phyloP scores from a whole-genome alignment of 2,329 filamentous ascomycete species.

The Acarospora socialis region DNA sequence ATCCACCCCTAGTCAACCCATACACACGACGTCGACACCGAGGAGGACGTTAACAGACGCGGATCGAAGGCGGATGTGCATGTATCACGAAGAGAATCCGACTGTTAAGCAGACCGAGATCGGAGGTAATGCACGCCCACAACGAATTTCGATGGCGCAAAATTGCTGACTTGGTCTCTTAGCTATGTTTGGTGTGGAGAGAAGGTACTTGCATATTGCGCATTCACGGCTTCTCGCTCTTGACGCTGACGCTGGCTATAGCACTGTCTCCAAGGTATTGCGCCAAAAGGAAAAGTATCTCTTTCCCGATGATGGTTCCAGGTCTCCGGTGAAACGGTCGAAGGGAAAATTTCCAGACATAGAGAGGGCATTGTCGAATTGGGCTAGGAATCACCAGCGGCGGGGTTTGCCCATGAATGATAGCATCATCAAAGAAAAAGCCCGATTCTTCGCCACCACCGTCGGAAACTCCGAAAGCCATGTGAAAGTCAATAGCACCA shows the following conservation, averaged over 20 bases:
- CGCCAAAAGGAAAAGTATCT: conserved; percentile 92
- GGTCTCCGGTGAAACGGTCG: conserved; percentile 64
- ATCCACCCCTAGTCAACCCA: conserved; percentile 35
- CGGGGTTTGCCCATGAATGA: conserved; percentile 62
- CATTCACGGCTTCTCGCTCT: conserved; percentile 9
- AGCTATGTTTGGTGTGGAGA: conserved; percentile 83
- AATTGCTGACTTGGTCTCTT: conserved; percentile 21
- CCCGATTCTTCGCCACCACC: conserved; percentile 62
- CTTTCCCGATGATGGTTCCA: conserved; percentile 61
- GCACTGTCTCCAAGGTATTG: conserved; percentile 96
- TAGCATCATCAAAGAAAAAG: conserved; percentile 72
- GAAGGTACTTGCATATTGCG: conserved; percentile 55
- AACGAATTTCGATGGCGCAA: conserved; percentile 1
- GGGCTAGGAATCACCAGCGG: conserved; percentile 68
- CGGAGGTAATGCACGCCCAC: conserved; percentile 45
- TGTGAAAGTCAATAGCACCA: conserved; percentile 54
- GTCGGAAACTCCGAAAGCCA: conserved; percentile 59
- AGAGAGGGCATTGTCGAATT: conserved; percentile 77
- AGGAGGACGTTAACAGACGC: conserved; percentile 82
- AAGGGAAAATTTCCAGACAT: conserved; percentile 86
- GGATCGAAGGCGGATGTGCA: conserved; percentile 83
- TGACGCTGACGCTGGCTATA: conserved; percentile 30
- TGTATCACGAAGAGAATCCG: conserved; percentile 82
- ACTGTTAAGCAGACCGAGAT: conserved; percentile 92
- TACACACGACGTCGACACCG: conserved; percentile 47